Evolutionary conservation across 2,329 filamentous ascomycete species (phyloP), one percentile per base, ranked within the genome.

Genomic region (Lomentospora prolificans): DNA sequence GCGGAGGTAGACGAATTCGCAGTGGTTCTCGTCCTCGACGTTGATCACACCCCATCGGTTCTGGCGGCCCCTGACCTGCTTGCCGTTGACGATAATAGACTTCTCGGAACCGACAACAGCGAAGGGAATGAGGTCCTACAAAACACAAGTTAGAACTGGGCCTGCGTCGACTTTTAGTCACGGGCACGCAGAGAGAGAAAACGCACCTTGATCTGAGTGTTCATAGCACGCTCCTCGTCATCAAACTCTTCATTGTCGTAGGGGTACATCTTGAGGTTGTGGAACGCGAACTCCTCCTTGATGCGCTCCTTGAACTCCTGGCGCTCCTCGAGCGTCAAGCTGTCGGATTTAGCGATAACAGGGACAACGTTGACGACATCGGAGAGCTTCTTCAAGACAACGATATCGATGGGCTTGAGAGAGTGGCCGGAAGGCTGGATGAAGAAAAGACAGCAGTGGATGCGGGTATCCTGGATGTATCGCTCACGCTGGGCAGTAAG

Each of bases 31-130:
- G 65, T 99, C 92, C 77, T 99, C 94, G 65, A 99, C 92, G 69
- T 99, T 99, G 80, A 99, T 97, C 62, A 97, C 89, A 65, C 94
- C 94, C 94, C 94, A 99, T 73, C 94, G 86, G 82, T 97, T 99
- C 76, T 99, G 94, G 67, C 94, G 91, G 63, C 91, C 94, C 62
- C 91, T 90, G 61, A 99, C 94, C 76, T 95, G 90, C 80, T 96
- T 92, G 73, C 94, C 94, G 67, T 92, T 90, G 72, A 99, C 89
- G 61, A 96, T 91, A 71, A 99, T 96, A 64, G 87, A 92, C 80
- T 95, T 96, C 77, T 99, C 94, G 54, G 92, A 97, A 64, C 94
- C 94, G 64, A 99, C 92, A 62, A 99, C 92, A 50, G 94, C 94
- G 70, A 99, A 99, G 63, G 94, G 94, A 62, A 99, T 90, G 65